Percentiles rank a stretch among this genome's conserved stretches.
Conservation (phyloP, 306 rosid genomes). For the Quercus variabilis region DNA sequence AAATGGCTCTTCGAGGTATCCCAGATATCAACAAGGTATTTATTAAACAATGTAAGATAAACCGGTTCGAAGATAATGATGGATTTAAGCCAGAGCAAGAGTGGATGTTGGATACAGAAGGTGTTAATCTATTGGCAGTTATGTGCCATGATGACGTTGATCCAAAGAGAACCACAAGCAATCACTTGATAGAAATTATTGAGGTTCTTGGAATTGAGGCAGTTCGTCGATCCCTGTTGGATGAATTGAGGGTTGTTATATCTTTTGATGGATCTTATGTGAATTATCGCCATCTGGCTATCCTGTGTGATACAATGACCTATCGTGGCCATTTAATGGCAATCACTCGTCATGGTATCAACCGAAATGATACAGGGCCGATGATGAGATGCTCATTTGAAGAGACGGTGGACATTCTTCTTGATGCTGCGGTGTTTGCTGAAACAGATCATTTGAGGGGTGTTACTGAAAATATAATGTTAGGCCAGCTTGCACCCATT, state of each 20-base stretch:
- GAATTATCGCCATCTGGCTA: slow-evolving; percentile 92
- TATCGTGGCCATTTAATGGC: slow-evolving; percentile 99
- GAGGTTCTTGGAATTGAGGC: slow-evolving; percentile 99
- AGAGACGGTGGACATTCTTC: slow-evolving; percentile 96
- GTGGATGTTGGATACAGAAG: slow-evolving; percentile 99
- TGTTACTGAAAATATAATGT: slow-evolving; percentile 93
- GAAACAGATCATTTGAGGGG: slow-evolving; percentile 89
- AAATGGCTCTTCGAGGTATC: slow-evolving; percentile 95
- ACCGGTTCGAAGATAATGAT: slow-evolving; percentile 74
- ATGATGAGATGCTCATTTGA: slow-evolving; percentile 99
- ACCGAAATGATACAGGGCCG: slow-evolving; percentile 94
- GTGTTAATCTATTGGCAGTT: slow-evolving; percentile 93
- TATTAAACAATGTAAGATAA: slow-evolving; percentile 73
- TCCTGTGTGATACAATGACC: slow-evolving; percentile 98
- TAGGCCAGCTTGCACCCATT: slow-evolving; percentile 97
- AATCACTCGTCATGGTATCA: slow-evolving; percentile 96
- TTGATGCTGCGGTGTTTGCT: slow-evolving; percentile 94
- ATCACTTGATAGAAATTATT: slow-evolving; percentile 93
- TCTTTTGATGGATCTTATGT: slow-evolving; percentile 98
- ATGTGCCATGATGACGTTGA: slow-evolving; percentile 94
- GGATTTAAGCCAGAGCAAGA: slow-evolving; percentile 91
- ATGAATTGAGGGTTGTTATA: slow-evolving; percentile 90
- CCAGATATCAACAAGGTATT: slow-evolving; percentile 94
- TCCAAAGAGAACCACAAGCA: slow-evolving; percentile 86
- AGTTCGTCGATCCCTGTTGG: slow-evolving; percentile 80